Base-by-base conservation (phyloP, 2,329 filamentous ascomycete genomes). In the Botrytis cinerea region DNA sequence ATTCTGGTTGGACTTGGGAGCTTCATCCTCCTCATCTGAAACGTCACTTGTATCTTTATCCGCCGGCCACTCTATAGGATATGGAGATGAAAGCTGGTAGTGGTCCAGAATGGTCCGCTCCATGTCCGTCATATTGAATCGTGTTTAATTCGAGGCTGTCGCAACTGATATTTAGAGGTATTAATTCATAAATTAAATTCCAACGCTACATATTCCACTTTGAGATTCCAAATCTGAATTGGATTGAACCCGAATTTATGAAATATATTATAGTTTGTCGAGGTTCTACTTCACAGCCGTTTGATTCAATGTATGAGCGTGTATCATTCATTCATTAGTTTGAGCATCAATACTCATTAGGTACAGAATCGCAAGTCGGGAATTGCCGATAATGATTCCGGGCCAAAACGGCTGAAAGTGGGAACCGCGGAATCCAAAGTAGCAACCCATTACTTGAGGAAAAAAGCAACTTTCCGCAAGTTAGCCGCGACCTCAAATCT, bases 61-160 rank as follows among this genome's bases (percentile, higher is more conserved):
- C 67, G 90, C 86, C 0, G 95, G 95, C 95, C 95, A 98, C 86
- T 93, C 90, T 51, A 89, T 88, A 2, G 95, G 95, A 82, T 90
- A 95, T 32, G 93, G 86, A 22, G 87, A 93, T 60, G 91, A 87
- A 67, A 98, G 88, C 82, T 94, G 93, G 85, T 98, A 98, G 84
- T 97, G 94, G 78, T 94, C 94, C 79, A 96, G 89, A 72, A 98
- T 89, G 63, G 88, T 90, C 75, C 91, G 87, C 80, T 96, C 92
- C 79, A 91, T 88, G 80, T 96, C 93, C 76, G 90, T 87, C 91
- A 89, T 86, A 72, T 78, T 83, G 77, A 73, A 40, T 54, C 51
- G 62, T 68, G 63, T 60, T 60, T 61, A 28, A 32, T 70, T 63
- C 66, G 48, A 57, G 48, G 25, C 43, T 57, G 51, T 57, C 48